Evolutionary conservation across 1,284 basidiomycete genomes (phyloP), one percentile per base, ranked within the genome.

Genomic region (Moesziomyces sp.): DNA sequence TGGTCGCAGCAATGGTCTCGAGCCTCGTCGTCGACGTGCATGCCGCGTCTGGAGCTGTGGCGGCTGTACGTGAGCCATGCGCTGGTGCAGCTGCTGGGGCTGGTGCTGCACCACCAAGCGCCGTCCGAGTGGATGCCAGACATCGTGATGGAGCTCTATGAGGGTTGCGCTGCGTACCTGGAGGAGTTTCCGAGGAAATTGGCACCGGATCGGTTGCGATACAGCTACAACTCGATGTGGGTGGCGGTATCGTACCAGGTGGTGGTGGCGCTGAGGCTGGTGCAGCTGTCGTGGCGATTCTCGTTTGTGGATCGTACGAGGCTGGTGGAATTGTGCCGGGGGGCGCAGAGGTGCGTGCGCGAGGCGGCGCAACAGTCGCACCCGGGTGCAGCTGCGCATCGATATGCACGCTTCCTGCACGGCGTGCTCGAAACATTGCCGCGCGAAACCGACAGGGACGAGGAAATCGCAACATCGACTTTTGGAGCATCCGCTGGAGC

Each of bases 151-250:
- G 28, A 46, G 21, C 44, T 56, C 18, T 56, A 56, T 18, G 54
- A 56, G 26, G 45, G 43, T 16, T 46, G 54, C 28, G 19, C 23
- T 16, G 42, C 42, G 18, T 56, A 56, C 14, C 54, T 56, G 21
- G 54, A 44, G 5, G 54, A 33, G 9, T 56, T 56, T 11, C 54
- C 44, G 3, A 28, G 35, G 23, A 42, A 24, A n/a, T 38, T 56
- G 24, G n/a, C 54, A 10, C 26, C 54, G 11, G 38, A 44, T 19
- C 26, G 33, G 16, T 33, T 56, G 7, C 16, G 24, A 23, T 46
- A 47, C 19, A 46, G 54, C 40, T 48, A 56, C 28, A 56, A 56
- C n/a, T 56, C 54, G 11, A 45, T 56, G 42, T 56, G 26, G 18
- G 54, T 56, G 38, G 54, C 54, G 14, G 54, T 43, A 10, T 47